Evolutionary conservation across 2,329 filamentous ascomycete species (phyloP), one percentile per base, ranked within the genome.

Genomic region (Talaromyces sp.): DNA sequence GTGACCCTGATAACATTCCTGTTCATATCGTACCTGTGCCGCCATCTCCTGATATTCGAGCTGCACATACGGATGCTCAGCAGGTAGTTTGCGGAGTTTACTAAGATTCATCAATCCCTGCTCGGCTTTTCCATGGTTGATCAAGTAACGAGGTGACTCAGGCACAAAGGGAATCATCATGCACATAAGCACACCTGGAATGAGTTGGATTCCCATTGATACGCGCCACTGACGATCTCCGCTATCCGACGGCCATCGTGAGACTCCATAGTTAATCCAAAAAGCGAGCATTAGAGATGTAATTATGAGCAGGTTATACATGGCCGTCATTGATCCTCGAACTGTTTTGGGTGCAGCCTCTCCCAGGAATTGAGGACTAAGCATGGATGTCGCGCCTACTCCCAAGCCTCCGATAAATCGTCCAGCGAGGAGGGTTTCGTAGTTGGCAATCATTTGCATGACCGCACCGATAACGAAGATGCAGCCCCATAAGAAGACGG

Each of bases 271-370:
- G 43, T 74, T 74, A 2, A 70, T 70, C 74, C 76, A 70, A 38
- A 70, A 70, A 8, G 74, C 76, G 7, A 78, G 68, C 10, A 73
- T 73, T 0, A 79, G 68, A 0, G 76, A 75, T 2, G 75, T 58
- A 25, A 79, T 72, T 58, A 80, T 79, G 69, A 78, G 77, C 11
- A 80, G 67, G 61, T 80, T 79, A 65, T 79, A 81, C 0, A 76
- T 72, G 5, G 78, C 77, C 1, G 78, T 79, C 43, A 80, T 72
- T 1, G 77, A 76, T 0, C 79, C 79, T 61, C 78, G 74, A 17
- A 81, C 72, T 7, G 75, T 76, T 60, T 78, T 79, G 3, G 79
- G 79, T 0, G 76, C 74, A 60, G 78, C 3, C 5, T 38, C 54
- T 38, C 29, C 75, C 0, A 81, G 72, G 64, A 77, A 81, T 31